Evolutionary conservation across 495 filamentous ascomycete genomes (phyloP).

Genomic region (Aspergillus egyptiacus): DNA sequence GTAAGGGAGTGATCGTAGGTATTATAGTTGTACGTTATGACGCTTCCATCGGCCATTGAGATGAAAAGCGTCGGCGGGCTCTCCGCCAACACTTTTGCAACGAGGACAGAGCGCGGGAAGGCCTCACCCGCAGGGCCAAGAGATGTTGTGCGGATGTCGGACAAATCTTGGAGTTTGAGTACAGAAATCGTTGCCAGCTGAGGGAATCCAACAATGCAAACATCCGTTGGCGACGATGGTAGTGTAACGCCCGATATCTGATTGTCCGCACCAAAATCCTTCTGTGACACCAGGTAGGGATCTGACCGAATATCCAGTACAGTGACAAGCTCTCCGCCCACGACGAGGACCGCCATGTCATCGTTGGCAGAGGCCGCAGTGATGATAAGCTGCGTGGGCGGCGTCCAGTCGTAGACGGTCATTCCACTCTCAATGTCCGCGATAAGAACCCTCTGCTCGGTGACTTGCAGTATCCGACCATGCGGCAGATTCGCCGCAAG

Average conservation of each 20-base stretch:
- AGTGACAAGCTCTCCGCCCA: conserved; percentile 61
- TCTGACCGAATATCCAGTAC: conserved; percentile 58
- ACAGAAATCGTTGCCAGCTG: conserved; percentile 67
- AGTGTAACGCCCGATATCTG: conserved; percentile 83
- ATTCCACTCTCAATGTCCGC: conserved; percentile 66
- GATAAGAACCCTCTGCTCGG: conserved; percentile 53
- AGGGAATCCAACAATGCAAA: conserved; percentile 81
- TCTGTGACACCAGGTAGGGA: conserved; percentile 48
- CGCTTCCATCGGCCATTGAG: conserved; percentile 90
- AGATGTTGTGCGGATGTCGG: conserved; percentile 56
- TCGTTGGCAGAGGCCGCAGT: conserved; percentile 73
- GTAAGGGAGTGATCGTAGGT: conserved; percentile 52
- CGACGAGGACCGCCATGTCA: conserved; percentile 60
- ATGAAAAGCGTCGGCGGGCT: conserved; percentile 74
- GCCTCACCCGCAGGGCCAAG: conserved; percentile 54
- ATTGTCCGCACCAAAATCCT: conserved; percentile 54
- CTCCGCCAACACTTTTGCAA: conserved; percentile 62
- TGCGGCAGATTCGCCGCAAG: conserved; percentile 57
- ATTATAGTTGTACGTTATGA: conserved; percentile 78
- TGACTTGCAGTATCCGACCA: conserved; percentile 72
- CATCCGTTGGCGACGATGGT: conserved; percentile 38
- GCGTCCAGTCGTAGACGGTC: conserved; percentile 61
- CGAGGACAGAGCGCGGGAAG: conserved; percentile 74
- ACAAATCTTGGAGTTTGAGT: conserved; percentile 56
- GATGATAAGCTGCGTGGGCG: conserved; percentile 53